These are phyloP conservation scores for Peniophora sp. DNA, from an alignment of 1,284 basidiomycete genomes.

Conservation along the genomic window DNA sequence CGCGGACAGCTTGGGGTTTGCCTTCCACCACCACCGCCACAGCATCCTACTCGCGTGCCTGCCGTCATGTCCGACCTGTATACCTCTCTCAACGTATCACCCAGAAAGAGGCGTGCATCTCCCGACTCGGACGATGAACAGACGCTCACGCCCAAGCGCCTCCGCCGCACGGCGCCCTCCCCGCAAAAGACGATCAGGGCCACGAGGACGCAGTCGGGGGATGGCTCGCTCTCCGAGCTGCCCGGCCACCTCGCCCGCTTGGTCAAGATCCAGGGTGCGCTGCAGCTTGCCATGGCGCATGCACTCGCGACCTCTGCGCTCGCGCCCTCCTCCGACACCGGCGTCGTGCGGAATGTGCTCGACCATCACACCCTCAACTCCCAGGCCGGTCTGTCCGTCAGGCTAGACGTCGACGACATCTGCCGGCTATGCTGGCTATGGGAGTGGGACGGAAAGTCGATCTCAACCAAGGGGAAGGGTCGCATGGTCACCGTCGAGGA, in stretches of 20 bases:
- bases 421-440: slow-evolving; percentile 77
- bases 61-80: slow-evolving; percentile 54
- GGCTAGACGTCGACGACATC: slow-evolving; percentile 59
- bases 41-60: neutral
- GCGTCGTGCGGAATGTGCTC: slow-evolving; percentile 67
- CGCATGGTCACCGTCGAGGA: slow-evolving; percentile 22
- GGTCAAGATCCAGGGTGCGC: slow-evolving; percentile 49
- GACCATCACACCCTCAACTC: slow-evolving; percentile 64
- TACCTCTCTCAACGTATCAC: slow-evolving; percentile 51
- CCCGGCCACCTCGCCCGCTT: slow-evolving; percentile 56
- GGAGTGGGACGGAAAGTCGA: slow-evolving; percentile 61
- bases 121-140: slow-evolving; percentile 43
- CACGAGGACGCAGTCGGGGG: slow-evolving; percentile 14
- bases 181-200: slow-evolving; percentile 39
- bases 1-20: neutral
- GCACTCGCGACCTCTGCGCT: slow-evolving; percentile 73
- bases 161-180: slow-evolving; percentile 51
- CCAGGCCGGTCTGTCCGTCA: slow-evolving; percentile 57
- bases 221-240: slow-evolving; percentile 22
- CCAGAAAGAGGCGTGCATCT: slow-evolving; percentile 51
- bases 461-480: slow-evolving; percentile 5
- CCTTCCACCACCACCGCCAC: neutral
- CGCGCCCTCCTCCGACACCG: slow-evolving; percentile 68
- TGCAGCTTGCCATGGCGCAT: slow-evolving; percentile 75
- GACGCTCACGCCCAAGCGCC: slow-evolving; percentile 58